These are phyloP conservation scores for Trichophyton rubrum DNA, from an alignment of 2,329 filamentous ascomycete genomes.

Conservation along the genomic window DNA sequence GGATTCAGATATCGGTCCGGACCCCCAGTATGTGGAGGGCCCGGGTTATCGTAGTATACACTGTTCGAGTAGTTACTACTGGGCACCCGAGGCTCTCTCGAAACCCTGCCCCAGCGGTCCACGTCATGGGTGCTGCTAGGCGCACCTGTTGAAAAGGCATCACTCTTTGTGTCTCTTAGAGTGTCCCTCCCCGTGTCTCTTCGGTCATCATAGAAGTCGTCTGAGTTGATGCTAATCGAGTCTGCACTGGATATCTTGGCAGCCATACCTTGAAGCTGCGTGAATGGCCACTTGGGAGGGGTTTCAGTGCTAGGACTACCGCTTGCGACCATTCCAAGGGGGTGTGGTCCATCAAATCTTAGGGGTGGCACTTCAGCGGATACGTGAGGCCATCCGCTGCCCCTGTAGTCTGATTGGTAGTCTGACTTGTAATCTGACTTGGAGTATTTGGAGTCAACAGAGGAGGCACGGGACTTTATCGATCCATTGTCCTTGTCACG, in stretches of 20 bases:
- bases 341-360: slow-evolving; percentile 28
- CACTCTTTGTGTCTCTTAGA: slow-evolving; percentile 8
- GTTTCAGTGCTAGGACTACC: slow-evolving; percentile 34
- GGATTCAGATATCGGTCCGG: slow-evolving; percentile 13
- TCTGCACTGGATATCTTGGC: slow-evolving; percentile 34
- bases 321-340: slow-evolving; percentile 28
- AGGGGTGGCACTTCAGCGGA: slow-evolving; percentile 23
- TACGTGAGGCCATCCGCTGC: slow-evolving; percentile 30
- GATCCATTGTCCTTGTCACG: slow-evolving; percentile 20
- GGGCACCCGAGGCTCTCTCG: slow-evolving; percentile 23
- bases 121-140: slow-evolving; percentile 19
- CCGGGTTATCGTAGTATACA: slow-evolving; percentile 22
- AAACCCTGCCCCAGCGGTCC: slow-evolving; percentile 5
- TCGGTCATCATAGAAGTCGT: slow-evolving; percentile 23
- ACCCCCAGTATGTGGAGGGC: slow-evolving; percentile 10
- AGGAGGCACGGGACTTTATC: slow-evolving; percentile 18
- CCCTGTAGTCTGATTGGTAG: slow-evolving; percentile 30
- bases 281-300: slow-evolving; percentile 20
- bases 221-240: slow-evolving; percentile 28
- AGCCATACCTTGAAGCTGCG: slow-evolving; percentile 29
- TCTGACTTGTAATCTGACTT: slow-evolving; percentile 32
- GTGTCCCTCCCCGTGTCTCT: slow-evolving; percentile 12
- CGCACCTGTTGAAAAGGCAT: slow-evolving; percentile 20
- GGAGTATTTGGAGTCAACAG: slow-evolving; percentile 19
- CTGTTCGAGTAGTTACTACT: slow-evolving; percentile 33